Conservation (phyloP, 202 grass and related monocot genomes). For the Digitaria exilis region DNA sequence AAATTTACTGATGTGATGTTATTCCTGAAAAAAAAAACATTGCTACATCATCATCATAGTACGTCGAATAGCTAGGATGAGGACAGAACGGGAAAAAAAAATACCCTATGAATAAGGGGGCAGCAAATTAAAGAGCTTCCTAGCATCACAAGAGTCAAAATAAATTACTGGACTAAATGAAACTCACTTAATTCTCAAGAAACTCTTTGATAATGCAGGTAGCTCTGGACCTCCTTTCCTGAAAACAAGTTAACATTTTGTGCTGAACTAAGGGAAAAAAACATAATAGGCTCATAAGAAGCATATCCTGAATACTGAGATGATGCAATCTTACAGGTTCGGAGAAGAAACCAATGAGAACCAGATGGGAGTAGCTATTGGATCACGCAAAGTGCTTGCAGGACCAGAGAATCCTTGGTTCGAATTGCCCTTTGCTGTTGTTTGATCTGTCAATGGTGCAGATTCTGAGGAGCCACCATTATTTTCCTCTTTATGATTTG, state of each 20-base stretch:
- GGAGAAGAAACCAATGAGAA: conserved; percentile 72
- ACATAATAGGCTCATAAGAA: conserved; percentile 32
- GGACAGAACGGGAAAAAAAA: neutral
- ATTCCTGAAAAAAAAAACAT: conserved; percentile 11
- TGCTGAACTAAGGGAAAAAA: conserved; percentile 9
- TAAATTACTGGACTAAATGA: conserved; percentile 12
- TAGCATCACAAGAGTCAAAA: conserved; percentile 14
- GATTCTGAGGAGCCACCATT: conserved; percentile 34
- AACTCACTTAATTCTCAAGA: conserved; percentile 91
- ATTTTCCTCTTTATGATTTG: conserved; percentile 38
- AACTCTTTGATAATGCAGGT: conserved; percentile 72
- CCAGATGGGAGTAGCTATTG: conserved; percentile 64
- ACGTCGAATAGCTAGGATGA: neutral
- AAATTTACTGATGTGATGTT: neutral
- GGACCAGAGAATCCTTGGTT: conserved; percentile 40
- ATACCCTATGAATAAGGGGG: neutral
- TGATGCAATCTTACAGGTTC: conserved; percentile 59
- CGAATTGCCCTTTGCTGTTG: conserved; percentile 29
- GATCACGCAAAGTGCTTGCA: conserved; percentile 43
- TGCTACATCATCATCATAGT: neutral
- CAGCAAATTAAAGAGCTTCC: conserved; percentile 4
- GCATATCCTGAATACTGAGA: conserved; percentile 18
- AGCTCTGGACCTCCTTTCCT: conserved; percentile 66
- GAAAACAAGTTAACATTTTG: conserved; percentile 49
- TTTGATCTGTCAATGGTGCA: conserved; percentile 39